phyloP scores from a whole-genome alignment of 2,329 filamentous ascomycete species.

The Aspergillus costaricaensis region DNA sequence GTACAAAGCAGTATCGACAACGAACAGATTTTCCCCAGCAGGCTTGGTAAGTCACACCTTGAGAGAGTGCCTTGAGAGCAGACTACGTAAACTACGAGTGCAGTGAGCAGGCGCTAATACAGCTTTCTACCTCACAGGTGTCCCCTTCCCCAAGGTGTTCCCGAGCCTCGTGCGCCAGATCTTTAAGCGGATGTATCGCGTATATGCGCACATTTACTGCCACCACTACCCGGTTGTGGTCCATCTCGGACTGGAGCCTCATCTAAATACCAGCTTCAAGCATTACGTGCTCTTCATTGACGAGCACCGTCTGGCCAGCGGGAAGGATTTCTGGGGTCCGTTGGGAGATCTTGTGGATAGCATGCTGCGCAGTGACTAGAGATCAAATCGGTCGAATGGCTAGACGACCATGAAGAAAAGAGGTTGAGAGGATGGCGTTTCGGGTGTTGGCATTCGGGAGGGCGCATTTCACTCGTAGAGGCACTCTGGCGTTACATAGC shows the following conservation, averaged over 20 bases:
- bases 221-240: slow-evolving; percentile 98
- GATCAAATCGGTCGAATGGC: background rate
- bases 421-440: slow-evolving; percentile 17
- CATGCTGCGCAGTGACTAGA: slow-evolving; percentile 89
- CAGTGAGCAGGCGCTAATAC: background rate
- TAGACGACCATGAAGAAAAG: slow-evolving; percentile 6
- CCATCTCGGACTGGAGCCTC: slow-evolving; percentile 90
- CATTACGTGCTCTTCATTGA: slow-evolving; percentile 99
- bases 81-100: background rate
- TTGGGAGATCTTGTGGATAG: slow-evolving; percentile 94
- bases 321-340: slow-evolving; percentile 96
- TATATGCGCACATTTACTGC: slow-evolving; percentile 99
- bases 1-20: slow-evolving; percentile 95
- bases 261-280: slow-evolving; percentile 99
- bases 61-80: background rate
- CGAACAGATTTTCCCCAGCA: slow-evolving; percentile 89
- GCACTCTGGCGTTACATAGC: slow-evolving; percentile 8
- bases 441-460: slow-evolving; percentile 18
- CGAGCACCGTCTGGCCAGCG: slow-evolving; percentile 87
- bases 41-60: slow-evolving; percentile 64
- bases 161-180: slow-evolving; percentile 86
- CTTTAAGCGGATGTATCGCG: slow-evolving; percentile 98
- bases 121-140: slow-evolving; percentile 54
- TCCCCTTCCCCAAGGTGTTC: slow-evolving; percentile 93
- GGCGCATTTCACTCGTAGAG: slow-evolving; percentile 7